phyloP scores from a whole-genome alignment of 345 rosid species.

The Eucalyptus camaldulensis region DNA sequence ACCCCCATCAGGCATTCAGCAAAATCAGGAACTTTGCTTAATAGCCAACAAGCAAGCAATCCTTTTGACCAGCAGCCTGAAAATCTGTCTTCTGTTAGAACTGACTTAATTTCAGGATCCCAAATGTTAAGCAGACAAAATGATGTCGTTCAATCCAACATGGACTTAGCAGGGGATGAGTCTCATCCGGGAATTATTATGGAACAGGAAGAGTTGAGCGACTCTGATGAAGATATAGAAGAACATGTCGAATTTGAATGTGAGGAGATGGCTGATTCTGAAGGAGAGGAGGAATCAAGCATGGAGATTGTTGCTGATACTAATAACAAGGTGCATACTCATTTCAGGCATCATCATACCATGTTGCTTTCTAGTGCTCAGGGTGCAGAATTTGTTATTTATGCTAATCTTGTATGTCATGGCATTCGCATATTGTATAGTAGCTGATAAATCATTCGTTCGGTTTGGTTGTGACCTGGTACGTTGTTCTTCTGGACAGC shows the following conservation, averaged over 20 bases:
- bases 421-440: background rate
- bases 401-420: background rate
- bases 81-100: background rate
- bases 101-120: constrained; percentile 9
- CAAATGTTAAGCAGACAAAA: constrained; percentile 7
- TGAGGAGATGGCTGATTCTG: constrained; percentile 99
- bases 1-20: background rate
- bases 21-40: background rate
- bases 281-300: constrained; percentile 61
- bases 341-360: background rate
- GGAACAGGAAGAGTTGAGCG: constrained; percentile 99
- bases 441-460: background rate
- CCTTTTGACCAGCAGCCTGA: background rate
- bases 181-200: constrained; percentile 80
- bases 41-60: background rate
- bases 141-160: constrained; percentile 10
- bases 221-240: constrained; percentile 84
- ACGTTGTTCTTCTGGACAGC: background rate
- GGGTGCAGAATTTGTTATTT: background rate
- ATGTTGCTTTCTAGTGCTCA: background rate
- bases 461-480: background rate
- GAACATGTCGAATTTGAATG: constrained; percentile 95
- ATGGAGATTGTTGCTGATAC: constrained; percentile 22
- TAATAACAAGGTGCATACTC: constrained; percentile 31
- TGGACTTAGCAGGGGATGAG: constrained; percentile 32